Evolutionary conservation across 176 grass and related monocot species (phyloP), one percentile per base, ranked within the genome.

Genomic region (Tillandsia fasciculata): DNA sequence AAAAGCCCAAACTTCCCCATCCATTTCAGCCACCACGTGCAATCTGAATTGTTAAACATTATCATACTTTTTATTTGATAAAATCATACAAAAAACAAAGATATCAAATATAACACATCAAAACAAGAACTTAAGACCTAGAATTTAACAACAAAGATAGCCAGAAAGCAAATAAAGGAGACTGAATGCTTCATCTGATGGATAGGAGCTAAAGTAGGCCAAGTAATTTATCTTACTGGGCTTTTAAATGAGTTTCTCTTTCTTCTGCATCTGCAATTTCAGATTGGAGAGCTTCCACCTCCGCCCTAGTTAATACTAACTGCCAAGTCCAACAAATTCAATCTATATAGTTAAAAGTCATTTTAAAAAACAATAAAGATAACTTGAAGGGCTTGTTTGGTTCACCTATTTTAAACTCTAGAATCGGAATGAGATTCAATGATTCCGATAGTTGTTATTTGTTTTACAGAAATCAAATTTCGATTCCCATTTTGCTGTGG

Each of bases 231-330:
- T 57, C 86, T 74, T 90, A 97, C 93, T 88, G 84, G 72, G 93
- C 93, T 87, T 90, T 92, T 63, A 90, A 74, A 50, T 87, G 84
- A 51, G 79, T 90, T 51, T 97, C 93, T 66, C 93, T 92, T 50
- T 92, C 93, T 20, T 92, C 89, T 42, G 82, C 84, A 22, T 92
- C 86, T 1, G 77, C 74, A 47, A 97, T 90, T 83, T 92, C 89
- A 0, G 86, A 83, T 17, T 76, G 84, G 56, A 97, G 77, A 0
- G 86, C 83, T 73, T 97, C 86, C 56, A 97, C 64, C 65, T 97
- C 82, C 75, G 89, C 86, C 75, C 78, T 97, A 33, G 86, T 90
- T 75, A 97, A 68, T 13, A 80, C 77, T 2, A 92, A 72, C 93
- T 92, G 77, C 10, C 63, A 87, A 2, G 12, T 47, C 11, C 56